Evolutionary conservation across 2,329 filamentous ascomycete species (phyloP), one percentile per base, ranked within the genome.

Genomic region (Microascus cirrosus): DNA sequence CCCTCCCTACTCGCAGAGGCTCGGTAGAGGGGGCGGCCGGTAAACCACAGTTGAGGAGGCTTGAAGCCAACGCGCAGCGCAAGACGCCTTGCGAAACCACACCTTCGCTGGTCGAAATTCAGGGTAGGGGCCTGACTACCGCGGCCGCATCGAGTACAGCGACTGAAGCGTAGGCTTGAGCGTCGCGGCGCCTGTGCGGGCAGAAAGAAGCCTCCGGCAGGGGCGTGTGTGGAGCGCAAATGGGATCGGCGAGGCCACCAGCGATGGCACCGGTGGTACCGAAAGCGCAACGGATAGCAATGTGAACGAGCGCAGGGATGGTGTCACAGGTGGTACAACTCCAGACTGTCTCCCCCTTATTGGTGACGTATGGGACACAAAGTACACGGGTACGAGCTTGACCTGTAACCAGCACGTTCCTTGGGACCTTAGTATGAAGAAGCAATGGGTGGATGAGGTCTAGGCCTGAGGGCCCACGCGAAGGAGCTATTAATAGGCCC

Each of bases 51-150:
- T 34, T 5, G 25, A 52, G 10, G 51, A 34, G 51, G 51, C 24
- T 32, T 53, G 28, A 53, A 34, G 45, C 51, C 51, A 53, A n/a
- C 24, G 24, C 13, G 28, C 28, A 28, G 51, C 13, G 24, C 51
- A 63, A 63, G 60, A 63, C 60, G 61, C 61, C n/a, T 64, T 69
- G 69, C 64, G 66, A 62, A 64, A 68, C 68, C 66, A 69, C 68
- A 70, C 69, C 62, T 58, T 60, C 59, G 59, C 60, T 64, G 22
- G 45, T 50, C 22, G 45, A 4, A 24, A 22, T 50, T 50, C 45
- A 20, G 45, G 36, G 8, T 32, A 22, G 45, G 45, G 24, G 20
- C 45, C 45, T 50, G 45, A 20, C 45, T 50, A 50, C n/a, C 45
- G 45, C 22, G 45, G n/a, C 20, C 45, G 45, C 45, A 50, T 50